phyloP scores from a whole-genome alignment of 257 asterid genomes.

The Eucommia ulmoides region DNA sequence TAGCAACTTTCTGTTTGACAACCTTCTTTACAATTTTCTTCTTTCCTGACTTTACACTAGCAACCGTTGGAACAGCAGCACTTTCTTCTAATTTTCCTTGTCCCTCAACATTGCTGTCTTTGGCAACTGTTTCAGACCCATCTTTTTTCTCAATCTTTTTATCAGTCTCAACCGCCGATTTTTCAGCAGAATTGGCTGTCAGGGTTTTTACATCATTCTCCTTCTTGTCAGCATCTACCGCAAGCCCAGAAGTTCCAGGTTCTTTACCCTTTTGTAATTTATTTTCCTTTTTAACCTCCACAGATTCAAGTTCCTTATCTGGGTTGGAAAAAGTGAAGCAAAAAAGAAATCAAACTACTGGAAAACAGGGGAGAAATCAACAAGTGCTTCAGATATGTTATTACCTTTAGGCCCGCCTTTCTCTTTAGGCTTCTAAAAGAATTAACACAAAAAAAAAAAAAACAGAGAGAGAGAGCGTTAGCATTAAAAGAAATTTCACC shows the following conservation, averaged over 20 bases:
- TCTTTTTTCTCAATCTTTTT: conserved; percentile 26
- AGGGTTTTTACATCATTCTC: conserved; percentile 31
- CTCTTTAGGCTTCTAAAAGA: conserved; percentile 8
- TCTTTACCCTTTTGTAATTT: conserved; percentile 37
- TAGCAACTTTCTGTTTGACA: conserved; percentile 21
- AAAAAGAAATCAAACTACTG: not conserved
- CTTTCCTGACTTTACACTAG: conserved; percentile 45
- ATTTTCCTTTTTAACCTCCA: conserved; percentile 17
- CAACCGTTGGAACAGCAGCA: conserved; percentile 25
- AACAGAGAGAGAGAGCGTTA: no score
- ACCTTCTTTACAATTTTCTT: conserved; percentile 63
- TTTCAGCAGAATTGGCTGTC: no score
- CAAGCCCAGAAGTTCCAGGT: conserved; percentile 23
- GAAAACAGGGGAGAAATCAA: not conserved
- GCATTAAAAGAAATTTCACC: no score
- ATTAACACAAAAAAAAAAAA: no score
- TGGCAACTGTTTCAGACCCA: conserved; percentile 26
- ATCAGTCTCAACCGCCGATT: conserved; percentile 28
- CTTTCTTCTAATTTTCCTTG: conserved; percentile 24
- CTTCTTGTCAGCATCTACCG: conserved; percentile 28
- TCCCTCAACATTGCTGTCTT: conserved; percentile 18
- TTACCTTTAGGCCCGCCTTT: conserved; percentile 6
- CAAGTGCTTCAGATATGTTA: not conserved
- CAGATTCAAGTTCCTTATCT: conserved; percentile 29
- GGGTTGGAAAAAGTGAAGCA: conserved; percentile 4